A percentile compares a stretch with the other conserved stretches of the same genome.
phyloP scores from a whole-genome alignment of 192 early-diverging fungal genomes.

The Glomus cerebriforme region DNA sequence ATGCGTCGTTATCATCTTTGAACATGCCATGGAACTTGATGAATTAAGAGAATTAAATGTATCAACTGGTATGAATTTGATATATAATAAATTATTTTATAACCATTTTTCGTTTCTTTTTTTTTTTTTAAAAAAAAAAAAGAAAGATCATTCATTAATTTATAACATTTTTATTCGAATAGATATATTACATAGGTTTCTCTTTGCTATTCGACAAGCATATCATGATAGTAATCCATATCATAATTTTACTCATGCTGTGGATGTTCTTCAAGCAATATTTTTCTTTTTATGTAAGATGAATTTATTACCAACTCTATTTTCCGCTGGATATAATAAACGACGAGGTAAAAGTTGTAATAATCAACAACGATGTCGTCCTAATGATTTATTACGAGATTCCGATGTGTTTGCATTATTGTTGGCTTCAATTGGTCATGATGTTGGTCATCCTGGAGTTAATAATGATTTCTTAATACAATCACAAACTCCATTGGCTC shows the following conservation, averaged over 20 bases:
- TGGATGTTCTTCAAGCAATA: slow-evolving; percentile 91
- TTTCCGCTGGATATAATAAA: slow-evolving; percentile 39
- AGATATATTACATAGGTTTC: slow-evolving; percentile 55
- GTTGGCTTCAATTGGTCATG: slow-evolving; percentile 77
- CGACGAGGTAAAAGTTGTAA: not conserved
- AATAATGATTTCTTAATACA: slow-evolving; percentile 92
- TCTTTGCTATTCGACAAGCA: slow-evolving; percentile 53
- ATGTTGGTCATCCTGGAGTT: slow-evolving; percentile 90
- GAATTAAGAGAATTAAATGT: slow-evolving; percentile 61
- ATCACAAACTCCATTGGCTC: slow-evolving; percentile 76
- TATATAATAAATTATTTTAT: no score
- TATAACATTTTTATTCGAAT: slow-evolving; percentile 27
- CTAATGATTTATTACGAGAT: slow-evolving; percentile 50
- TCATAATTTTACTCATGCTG: slow-evolving; percentile 94
- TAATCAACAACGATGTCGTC: slow-evolving; percentile 43
- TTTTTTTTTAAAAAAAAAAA: not conserved
- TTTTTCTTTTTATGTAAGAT: slow-evolving; percentile 77
- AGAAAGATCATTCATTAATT: no score
- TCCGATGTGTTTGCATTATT: slow-evolving; percentile 74
- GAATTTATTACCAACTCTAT: slow-evolving; percentile 53
- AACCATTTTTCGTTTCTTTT: not conserved
- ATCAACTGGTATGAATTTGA: slow-evolving; percentile 47
- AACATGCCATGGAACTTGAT: slow-evolving; percentile 59
- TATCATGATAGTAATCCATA: slow-evolving; percentile 79
- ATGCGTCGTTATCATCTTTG: slow-evolving; percentile 67